Percentiles rank a stretch among this genome's conserved stretches.
Evolutionary conservation across 2,329 filamentous ascomycete species (phyloP).

Genomic region (Microdochium trichocladiopsis): DNA sequence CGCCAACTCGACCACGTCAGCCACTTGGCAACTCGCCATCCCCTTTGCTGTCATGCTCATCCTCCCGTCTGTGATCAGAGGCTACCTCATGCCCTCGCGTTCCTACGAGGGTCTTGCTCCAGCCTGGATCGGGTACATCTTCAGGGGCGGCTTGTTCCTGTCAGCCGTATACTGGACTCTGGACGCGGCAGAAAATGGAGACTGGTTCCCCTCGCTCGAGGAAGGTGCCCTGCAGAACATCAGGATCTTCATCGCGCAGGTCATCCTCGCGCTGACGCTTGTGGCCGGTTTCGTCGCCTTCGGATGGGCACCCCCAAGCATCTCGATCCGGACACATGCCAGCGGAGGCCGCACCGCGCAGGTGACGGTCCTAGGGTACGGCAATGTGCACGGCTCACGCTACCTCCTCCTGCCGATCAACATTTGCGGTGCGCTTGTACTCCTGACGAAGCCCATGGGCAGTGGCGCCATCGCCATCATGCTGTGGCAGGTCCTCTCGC

Average conservation of each 20-base stretch:
- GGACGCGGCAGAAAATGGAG: slow-evolving; percentile 79
- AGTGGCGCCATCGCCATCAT: slow-evolving; percentile 75
- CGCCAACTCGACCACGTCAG: slow-evolving; percentile 83
- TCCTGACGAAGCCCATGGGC: slow-evolving; percentile 93
- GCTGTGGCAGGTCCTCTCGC: slow-evolving; percentile 81
- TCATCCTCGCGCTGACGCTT: slow-evolving; percentile 71
- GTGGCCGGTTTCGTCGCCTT: slow-evolving; percentile 82
- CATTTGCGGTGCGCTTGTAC: slow-evolving; percentile 66
- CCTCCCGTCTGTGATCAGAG: slow-evolving; percentile 69
- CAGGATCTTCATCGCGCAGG: slow-evolving; percentile 72
- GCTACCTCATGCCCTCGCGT: slow-evolving; percentile 72
- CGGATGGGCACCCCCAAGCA: slow-evolving; percentile 76
- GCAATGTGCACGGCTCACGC: slow-evolving; percentile 85
- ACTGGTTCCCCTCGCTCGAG: slow-evolving; percentile 62
- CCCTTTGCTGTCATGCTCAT: slow-evolving; percentile 67
- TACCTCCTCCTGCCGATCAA: slow-evolving; percentile 81
- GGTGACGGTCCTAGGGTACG: slow-evolving; percentile 82
- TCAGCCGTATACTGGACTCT: slow-evolving; percentile 81
- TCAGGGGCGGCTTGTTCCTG: slow-evolving; percentile 69
- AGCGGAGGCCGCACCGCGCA: slow-evolving; percentile 37
- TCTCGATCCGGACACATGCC: slow-evolving; percentile 59
- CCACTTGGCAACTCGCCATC: slow-evolving; percentile 79
- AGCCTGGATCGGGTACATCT: slow-evolving; percentile 73
- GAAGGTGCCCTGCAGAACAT: slow-evolving; percentile 62
- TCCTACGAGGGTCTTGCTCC: slow-evolving; percentile 85